phyloP scores from a whole-genome alignment of 805 yeast genomes.

The Pichia pseudocactophila region DNA sequence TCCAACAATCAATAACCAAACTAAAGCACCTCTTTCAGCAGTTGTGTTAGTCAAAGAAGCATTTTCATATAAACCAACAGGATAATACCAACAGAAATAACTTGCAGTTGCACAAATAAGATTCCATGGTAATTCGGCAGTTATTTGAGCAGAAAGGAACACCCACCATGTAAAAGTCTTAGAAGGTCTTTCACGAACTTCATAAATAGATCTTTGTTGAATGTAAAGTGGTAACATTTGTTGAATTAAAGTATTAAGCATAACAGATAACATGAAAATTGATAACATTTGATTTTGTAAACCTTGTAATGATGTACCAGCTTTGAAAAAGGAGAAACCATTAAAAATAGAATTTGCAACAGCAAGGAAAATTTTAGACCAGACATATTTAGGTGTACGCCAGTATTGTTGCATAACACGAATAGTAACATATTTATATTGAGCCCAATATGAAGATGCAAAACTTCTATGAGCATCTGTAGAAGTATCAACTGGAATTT shows the following conservation, averaged over 20 bases:
- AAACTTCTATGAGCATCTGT: conserved; percentile 32
- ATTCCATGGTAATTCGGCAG: conserved; percentile 63
- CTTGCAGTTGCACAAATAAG: conserved; percentile 52
- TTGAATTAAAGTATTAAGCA: conserved; percentile 47
- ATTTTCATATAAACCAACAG: conserved; percentile 55
- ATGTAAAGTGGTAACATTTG: conserved; percentile 59
- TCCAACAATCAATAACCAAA: conserved; percentile 32
- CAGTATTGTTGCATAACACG: conserved; percentile 55
- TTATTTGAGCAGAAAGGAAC: conserved; percentile 51
- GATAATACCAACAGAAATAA: conserved; percentile 62
- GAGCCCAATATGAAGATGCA: conserved; percentile 37
- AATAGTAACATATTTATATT: conserved; percentile 35
- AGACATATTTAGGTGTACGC: conserved; percentile 55
- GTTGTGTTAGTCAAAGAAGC: conserved; percentile 41
- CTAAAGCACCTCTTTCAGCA: conserved; percentile 46
- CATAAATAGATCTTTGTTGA: conserved; percentile 55
- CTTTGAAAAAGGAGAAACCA: conserved; percentile 63
- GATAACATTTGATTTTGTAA: conserved; percentile 79
- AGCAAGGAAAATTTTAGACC: conserved; percentile 48
- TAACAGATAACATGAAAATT: conserved; percentile 56
- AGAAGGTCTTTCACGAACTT: conserved; percentile 66
- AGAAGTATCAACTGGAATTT: conserved; percentile 26
- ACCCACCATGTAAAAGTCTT: conserved; percentile 62
- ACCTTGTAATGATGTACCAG: conserved; percentile 53
- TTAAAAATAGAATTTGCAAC: conserved; percentile 48